These are phyloP conservation scores for Oxytropis ochrocephala DNA, from an alignment of 306 rosid species.

Conservation along the genomic window DNA sequence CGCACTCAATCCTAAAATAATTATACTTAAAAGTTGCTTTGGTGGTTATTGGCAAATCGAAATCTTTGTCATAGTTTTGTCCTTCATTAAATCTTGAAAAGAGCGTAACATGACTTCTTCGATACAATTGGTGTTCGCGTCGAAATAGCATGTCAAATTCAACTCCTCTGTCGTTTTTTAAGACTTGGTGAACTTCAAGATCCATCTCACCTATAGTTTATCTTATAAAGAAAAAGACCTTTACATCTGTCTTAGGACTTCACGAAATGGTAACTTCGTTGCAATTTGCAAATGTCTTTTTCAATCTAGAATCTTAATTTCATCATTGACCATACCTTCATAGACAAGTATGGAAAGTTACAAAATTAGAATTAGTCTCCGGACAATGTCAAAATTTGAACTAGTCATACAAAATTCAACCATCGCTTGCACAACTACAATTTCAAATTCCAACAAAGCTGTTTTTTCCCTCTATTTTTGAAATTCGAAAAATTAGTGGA, in stretches of 20 bases:
- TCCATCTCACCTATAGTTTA: too few species aligned
- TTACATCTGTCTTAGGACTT: neutral
- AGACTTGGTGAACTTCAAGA: too few species aligned
- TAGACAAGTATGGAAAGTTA: neutral
- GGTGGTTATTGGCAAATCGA: too few species aligned
- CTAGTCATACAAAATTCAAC: neutral
- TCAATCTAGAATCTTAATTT: slow-evolving; percentile 2
- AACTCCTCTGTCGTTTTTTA: too few species aligned
- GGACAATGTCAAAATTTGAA: neutral
- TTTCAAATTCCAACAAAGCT: neutral
- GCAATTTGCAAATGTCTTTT: neutral
- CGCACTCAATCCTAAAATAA: too few species aligned
- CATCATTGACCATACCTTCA: neutral
- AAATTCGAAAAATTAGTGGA: neutral
- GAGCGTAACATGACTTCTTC: too few species aligned
- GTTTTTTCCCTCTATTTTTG: neutral
- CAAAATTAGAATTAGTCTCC: neutral
- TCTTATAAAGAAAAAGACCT: neutral
- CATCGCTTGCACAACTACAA: neutral
- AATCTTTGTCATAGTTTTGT: too few species aligned
- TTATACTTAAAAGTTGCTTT: too few species aligned
- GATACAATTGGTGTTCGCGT: too few species aligned
- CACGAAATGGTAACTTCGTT: neutral
- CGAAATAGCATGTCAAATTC: too few species aligned
- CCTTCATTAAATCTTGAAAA: too few species aligned